Evolutionary conservation across 1,284 basidiomycete genomes (phyloP).

Genomic region (Moniliophthora roreri): DNA sequence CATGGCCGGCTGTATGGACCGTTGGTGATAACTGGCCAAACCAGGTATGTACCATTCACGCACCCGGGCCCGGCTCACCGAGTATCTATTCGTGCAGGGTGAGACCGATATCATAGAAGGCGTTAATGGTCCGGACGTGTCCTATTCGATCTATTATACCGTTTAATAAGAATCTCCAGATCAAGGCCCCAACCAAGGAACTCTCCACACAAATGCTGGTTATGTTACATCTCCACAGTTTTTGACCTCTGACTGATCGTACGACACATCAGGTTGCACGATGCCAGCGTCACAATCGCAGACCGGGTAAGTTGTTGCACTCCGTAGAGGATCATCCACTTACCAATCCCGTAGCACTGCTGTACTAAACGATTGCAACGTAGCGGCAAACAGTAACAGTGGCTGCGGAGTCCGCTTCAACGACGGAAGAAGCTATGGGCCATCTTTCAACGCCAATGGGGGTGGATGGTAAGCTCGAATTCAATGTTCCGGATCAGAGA

Average conservation of each 20-base stretch:
- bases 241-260: neutral
- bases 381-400: slow-evolving; percentile 51
- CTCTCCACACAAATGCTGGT: slow-evolving; percentile 61
- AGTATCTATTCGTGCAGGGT: slow-evolving; percentile 35
- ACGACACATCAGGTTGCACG: slow-evolving; percentile 48
- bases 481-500: neutral
- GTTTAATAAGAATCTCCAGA: slow-evolving; percentile 51
- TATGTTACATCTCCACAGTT: slow-evolving; percentile 14
- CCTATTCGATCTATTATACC: too few species aligned
- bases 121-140: too few species aligned
- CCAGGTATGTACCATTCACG: neutral
- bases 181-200: slow-evolving; percentile 51
- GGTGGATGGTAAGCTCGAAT: slow-evolving; percentile 53
- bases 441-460: slow-evolving; percentile 58
- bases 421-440: slow-evolving; percentile 53
- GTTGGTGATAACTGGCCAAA: slow-evolving; percentile 11
- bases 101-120: slow-evolving; percentile 69
- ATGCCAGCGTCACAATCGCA: slow-evolving; percentile 51
- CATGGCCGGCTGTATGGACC: slow-evolving; percentile 56
- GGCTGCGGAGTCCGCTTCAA: slow-evolving; percentile 61
- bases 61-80: neutral
- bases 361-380: slow-evolving; percentile 51
- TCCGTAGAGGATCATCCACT: slow-evolving; percentile 11
- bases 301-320: slow-evolving; percentile 46
- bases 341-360: slow-evolving; percentile 28